Evolutionary conservation across 2,329 filamentous ascomycete species (phyloP).

Genomic region (Ceratocystis papillata): DNA sequence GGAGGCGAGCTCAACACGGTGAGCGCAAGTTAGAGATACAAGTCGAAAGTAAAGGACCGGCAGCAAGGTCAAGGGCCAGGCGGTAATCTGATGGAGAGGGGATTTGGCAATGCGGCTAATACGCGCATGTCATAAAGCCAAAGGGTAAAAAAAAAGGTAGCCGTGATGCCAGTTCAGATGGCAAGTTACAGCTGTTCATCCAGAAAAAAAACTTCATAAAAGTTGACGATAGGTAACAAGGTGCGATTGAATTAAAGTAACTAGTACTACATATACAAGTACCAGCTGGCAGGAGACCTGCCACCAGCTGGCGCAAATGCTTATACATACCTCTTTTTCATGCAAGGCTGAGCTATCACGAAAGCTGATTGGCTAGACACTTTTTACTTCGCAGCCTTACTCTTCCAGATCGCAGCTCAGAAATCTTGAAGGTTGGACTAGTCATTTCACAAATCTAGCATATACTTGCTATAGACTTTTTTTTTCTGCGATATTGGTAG

Average conservation of each 20-base stretch:
- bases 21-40: no score
- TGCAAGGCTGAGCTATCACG: constrained; percentile 21
- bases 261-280: background rate
- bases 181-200: background rate
- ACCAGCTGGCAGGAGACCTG: background rate
- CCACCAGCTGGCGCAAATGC: background rate
- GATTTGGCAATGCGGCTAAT: no score
- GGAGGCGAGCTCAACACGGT: background rate
- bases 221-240: background rate
- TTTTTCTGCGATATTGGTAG: no score
- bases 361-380: constrained; percentile 15
- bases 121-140: no score
- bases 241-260: background rate
- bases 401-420: background rate
- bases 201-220: background rate
- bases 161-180: background rate
- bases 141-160: no score
- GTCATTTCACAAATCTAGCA: no score
- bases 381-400: constrained; percentile 22
- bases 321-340: background rate
- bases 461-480: no score
- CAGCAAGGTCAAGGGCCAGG: no score
- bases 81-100: background rate
- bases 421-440: background rate
- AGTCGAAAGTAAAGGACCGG: no score